phyloP scores from a whole-genome alignment of 2,329 filamentous ascomycete genomes.

The Cladosporium sp. region DNA sequence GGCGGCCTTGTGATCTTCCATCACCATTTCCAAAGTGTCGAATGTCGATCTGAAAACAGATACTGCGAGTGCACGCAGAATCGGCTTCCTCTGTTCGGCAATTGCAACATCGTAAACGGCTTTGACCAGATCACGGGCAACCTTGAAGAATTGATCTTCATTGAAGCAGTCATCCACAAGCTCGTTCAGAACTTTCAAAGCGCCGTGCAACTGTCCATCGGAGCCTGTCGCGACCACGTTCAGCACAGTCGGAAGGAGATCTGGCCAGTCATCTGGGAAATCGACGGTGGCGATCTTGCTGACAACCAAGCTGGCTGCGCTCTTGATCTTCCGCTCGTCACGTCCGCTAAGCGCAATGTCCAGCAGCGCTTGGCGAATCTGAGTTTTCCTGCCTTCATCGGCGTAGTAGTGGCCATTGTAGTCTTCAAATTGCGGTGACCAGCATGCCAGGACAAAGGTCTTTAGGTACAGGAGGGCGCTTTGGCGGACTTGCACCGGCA shows the following conservation, averaged over 20 bases:
- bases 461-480: conserved; percentile 74
- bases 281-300: conserved; percentile 92
- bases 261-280: conserved; percentile 94
- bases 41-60: conserved; percentile 88
- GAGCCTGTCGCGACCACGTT: conserved; percentile 67
- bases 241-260: conserved; percentile 73
- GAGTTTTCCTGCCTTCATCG: conserved; percentile 62
- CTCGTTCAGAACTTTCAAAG: conserved; percentile 79
- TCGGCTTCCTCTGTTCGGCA: conserved; percentile 64
- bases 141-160: conserved; percentile 89
- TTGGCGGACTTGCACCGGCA: conserved; percentile 72
- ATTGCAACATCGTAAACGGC: conserved; percentile 77
- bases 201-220: conserved; percentile 79
- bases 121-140: conserved; percentile 78
- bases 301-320: conserved; percentile 78
- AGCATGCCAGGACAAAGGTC: conserved; percentile 76
- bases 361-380: conserved; percentile 67
- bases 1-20: conserved; percentile 81
- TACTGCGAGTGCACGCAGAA: conserved; percentile 74
- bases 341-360: conserved; percentile 69
- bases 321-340: conserved; percentile 77
- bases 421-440: conserved; percentile 70
- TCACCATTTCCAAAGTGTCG: conserved; percentile 92
- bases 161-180: conserved; percentile 89
- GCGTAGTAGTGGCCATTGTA: conserved; percentile 61